These are phyloP conservation scores for Spergularia azorica DNA, from an alignment of 179 eudicot species.

Conservation along the genomic window DNA sequence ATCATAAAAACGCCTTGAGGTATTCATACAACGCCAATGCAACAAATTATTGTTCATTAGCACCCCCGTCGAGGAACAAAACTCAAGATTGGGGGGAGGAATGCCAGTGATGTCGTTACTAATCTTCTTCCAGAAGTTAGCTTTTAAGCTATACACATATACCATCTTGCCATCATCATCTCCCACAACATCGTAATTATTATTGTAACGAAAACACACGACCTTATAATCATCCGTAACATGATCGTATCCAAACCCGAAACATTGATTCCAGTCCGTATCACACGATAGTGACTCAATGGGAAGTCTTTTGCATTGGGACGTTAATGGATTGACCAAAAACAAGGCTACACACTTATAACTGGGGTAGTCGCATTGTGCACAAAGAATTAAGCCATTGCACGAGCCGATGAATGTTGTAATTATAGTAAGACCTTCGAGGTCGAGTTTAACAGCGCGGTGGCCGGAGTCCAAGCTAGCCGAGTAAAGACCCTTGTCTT, in stretches of 20 bases:
- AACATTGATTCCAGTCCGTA: no score
- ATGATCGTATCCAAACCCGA: slow-evolving; percentile 25
- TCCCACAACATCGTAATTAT: background rate
- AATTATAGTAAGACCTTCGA: background rate
- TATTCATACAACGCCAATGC: background rate
- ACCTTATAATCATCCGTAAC: slow-evolving; percentile 17
- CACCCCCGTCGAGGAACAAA: background rate
- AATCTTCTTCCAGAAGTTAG: slow-evolving; percentile 1
- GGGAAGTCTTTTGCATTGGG: slow-evolving; percentile 7
- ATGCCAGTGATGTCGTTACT: background rate
- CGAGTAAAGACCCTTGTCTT: slow-evolving; percentile 13
- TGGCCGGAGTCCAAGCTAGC: background rate
- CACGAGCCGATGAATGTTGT: slow-evolving; percentile 9
- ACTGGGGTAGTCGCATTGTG: no score
- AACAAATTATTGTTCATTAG: slow-evolving; percentile 6
- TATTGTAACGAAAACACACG: background rate
- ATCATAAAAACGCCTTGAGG: no score
- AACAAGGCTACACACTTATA: background rate
- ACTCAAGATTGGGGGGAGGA: no score
- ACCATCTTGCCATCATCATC: no score
- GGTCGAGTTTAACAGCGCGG: background rate
- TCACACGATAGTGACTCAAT: no score
- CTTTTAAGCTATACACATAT: slow-evolving; percentile 17
- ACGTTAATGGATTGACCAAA: slow-evolving; percentile 17
- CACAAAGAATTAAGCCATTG: slow-evolving; percentile 25